These are phyloP conservation scores for Apiotrichum porosum DNA, from an alignment of 1,284 basidiomycete genomes.

Conservation along the genomic window DNA sequence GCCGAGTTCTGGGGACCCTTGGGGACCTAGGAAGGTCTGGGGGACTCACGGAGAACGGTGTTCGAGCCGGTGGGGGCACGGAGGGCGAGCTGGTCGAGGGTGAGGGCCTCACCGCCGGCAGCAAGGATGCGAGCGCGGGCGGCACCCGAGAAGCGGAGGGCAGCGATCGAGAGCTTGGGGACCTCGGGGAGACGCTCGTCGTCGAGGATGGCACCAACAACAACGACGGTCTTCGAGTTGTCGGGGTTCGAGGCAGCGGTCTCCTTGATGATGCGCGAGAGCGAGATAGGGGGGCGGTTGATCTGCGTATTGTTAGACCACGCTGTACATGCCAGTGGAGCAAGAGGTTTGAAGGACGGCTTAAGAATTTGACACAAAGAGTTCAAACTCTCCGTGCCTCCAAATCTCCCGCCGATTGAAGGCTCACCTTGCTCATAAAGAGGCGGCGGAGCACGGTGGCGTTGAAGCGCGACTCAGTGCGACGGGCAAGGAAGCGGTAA, in stretches of 20 bases:
- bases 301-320: constrained; percentile 51
- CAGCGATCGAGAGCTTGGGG: constrained; percentile 90
- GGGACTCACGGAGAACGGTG: constrained; percentile 63
- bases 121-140: constrained; percentile 93
- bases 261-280: constrained; percentile 83
- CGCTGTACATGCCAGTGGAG: too few relatives aligned
- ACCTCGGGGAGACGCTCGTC: constrained; percentile 83
- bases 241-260: constrained; percentile 65
- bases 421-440: constrained; percentile 70
- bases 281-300: constrained; percentile 95
- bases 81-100: constrained; percentile 93
- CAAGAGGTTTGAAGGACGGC: too few relatives aligned
- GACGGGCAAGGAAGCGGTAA: constrained; percentile 97
- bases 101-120: constrained; percentile 90
- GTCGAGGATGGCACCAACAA: constrained; percentile 91
- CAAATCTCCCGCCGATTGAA: too few relatives aligned
- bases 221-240: constrained; percentile 73
- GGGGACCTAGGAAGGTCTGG: not conserved
- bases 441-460: constrained; percentile 95
- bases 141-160: constrained; percentile 87
- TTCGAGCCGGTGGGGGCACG: constrained; percentile 91
- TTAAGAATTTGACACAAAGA: not conserved
- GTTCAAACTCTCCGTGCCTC: too few relatives aligned
- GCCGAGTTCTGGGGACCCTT: not conserved
- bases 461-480: constrained; percentile 96